These are phyloP conservation scores for Lineolata rhizophorae DNA, from an alignment of 495 filamentous ascomycete genomes.

Conservation along the genomic window DNA sequence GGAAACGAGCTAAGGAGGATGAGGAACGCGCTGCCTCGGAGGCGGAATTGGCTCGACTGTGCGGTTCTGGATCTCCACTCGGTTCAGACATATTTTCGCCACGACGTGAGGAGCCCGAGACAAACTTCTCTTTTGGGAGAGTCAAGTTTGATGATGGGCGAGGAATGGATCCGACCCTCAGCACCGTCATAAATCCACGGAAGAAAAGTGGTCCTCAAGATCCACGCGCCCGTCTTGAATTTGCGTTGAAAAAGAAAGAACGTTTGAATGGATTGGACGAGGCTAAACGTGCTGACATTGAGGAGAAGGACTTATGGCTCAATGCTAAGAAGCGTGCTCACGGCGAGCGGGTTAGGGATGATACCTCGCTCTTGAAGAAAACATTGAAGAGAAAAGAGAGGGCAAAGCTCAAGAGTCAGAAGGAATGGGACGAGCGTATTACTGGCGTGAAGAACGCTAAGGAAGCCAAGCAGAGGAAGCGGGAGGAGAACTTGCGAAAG, in stretches of 20 bases:
- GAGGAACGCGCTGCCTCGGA: conserved; percentile 45
- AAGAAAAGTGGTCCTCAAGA: conserved; percentile 64
- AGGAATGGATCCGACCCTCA: conserved; percentile 42
- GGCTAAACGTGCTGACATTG: conserved; percentile 58
- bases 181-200: conserved; percentile 29
- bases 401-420: conserved; percentile 69
- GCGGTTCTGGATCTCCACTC: conserved; percentile 12
- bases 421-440: conserved; percentile 69
- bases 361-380: conserved; percentile 79
- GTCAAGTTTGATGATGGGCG: conserved; percentile 74
- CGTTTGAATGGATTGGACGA: conserved; percentile 47
- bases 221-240: conserved; percentile 46
- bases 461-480: conserved; percentile 62
- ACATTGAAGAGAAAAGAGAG: conserved; percentile 82
- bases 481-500: conserved; percentile 73
- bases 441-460: conserved; percentile 54
- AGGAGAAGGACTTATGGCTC: conserved; percentile 86
- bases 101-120: too few species aligned
- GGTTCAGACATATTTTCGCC: conserved; percentile 10
- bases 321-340: conserved; percentile 76
- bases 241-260: conserved; percentile 45
- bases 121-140: conserved; percentile 67
- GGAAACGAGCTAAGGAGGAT: conserved; percentile 51
- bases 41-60: conserved; percentile 25
- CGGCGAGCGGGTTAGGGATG: conserved; percentile 73